phyloP scores from a whole-genome alignment of 2,329 filamentous ascomycete species.

The Hypoxylon sp. region DNA sequence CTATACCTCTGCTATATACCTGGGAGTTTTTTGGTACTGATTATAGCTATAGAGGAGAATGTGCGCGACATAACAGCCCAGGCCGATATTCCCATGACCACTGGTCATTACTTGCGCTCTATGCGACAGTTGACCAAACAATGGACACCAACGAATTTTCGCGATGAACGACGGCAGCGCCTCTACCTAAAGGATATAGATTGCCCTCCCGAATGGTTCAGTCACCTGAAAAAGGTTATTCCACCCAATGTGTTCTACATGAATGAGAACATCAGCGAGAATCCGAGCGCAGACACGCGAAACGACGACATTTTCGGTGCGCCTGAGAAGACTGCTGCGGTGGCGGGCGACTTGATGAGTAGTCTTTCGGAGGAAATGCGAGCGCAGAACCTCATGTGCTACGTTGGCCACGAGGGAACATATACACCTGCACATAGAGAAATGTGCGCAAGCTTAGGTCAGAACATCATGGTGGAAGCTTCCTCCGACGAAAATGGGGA shows the following conservation, averaged over 20 bases:
- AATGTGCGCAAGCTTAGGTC: slow-evolving; percentile 95
- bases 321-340: slow-evolving; percentile 67
- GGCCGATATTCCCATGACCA: slow-evolving; percentile 81
- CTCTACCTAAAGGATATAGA: slow-evolving; percentile 98
- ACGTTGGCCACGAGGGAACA: slow-evolving; percentile 96
- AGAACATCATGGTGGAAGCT: slow-evolving; percentile 98
- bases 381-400: slow-evolving; percentile 97
- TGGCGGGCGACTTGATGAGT: slow-evolving; percentile 93
- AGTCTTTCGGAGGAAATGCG: slow-evolving; percentile 86
- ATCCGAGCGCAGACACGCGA: slow-evolving; percentile 36
- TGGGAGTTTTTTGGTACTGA: slow-evolving; percentile 36
- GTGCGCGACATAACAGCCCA: slow-evolving; percentile 82
- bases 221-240: slow-evolving; percentile 79
- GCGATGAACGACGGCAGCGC: slow-evolving; percentile 80
- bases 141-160: slow-evolving; percentile 78
- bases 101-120: slow-evolving; percentile 88
- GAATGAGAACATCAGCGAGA: slow-evolving; percentile 73
- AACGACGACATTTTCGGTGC: slow-evolving; percentile 57
- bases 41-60: slow-evolving; percentile 70
- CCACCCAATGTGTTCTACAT: slow-evolving; percentile 88
- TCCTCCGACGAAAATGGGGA: slow-evolving; percentile 78
- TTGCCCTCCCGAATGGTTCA: slow-evolving; percentile 86
- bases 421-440: slow-evolving; percentile 95
- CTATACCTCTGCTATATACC: slow-evolving; percentile 10
- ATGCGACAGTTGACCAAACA: slow-evolving; percentile 86